Conservation (phyloP, 1,284 basidiomycete genomes). For the Kalmanozyma brasiliensis region DNA sequence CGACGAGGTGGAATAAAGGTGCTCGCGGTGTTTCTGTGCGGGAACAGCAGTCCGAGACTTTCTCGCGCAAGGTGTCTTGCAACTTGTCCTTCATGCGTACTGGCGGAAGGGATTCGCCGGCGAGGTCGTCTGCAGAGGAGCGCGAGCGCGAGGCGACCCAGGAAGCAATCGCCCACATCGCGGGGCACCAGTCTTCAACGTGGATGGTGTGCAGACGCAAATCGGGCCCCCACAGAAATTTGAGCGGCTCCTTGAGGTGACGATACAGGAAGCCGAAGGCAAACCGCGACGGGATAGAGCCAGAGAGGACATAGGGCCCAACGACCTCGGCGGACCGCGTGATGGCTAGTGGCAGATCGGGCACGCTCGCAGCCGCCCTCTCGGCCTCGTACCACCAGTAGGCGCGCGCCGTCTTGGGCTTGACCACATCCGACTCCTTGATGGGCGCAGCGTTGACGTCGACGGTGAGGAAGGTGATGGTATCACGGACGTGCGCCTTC, state of each 20-base stretch:
- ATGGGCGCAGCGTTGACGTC: conserved; percentile 33
- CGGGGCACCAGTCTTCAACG: conserved; percentile 49
- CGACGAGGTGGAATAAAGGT: conserved; percentile 58
- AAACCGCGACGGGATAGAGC: conserved; percentile 27
- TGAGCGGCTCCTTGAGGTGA: conserved; percentile 39
- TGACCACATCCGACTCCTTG: conserved; percentile 35
- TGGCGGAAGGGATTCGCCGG: conserved; percentile 47
- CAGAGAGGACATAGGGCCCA: conserved; percentile 41
- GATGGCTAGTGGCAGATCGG: conserved; percentile 45
- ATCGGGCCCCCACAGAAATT: conserved; percentile 50
- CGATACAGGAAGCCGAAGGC: conserved; percentile 39
- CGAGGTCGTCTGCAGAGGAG: conserved; percentile 24
- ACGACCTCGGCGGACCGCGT: conserved; percentile 50
- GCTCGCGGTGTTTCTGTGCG: conserved; percentile 41
- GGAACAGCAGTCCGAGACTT: conserved; percentile 39
- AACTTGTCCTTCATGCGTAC: conserved; percentile 43
- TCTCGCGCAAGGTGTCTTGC: conserved; percentile 36
- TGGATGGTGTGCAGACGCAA: conserved; percentile 52
- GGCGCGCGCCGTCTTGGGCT: conserved; percentile 30
- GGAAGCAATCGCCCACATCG: conserved; percentile 36
- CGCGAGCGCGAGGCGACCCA: conserved; percentile 44
- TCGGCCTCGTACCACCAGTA: conserved; percentile 60
- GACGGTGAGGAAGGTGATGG: conserved; percentile 38
- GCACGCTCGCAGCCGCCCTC: conserved; percentile 45
- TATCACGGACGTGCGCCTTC: conserved; percentile 54